phyloP scores from a whole-genome alignment of 2,329 filamentous ascomycete species.

The Epichloe sp. region DNA sequence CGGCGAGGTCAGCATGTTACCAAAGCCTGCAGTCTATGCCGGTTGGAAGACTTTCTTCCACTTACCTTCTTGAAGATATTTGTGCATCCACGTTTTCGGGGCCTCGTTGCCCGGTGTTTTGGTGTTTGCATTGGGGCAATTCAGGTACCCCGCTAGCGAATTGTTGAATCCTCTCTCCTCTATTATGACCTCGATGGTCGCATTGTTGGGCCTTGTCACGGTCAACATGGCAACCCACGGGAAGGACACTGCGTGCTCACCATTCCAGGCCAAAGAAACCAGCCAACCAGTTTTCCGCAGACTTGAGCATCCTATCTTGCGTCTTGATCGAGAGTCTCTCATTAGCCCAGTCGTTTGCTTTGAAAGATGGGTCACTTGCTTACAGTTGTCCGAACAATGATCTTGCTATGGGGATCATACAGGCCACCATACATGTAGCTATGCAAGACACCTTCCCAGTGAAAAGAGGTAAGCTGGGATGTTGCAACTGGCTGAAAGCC shows the following conservation, averaged over 20 bases:
- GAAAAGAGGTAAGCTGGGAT: not conserved
- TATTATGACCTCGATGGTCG: constrained; percentile 58
- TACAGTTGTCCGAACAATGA: constrained; percentile 57
- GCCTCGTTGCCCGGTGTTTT: constrained; percentile 41
- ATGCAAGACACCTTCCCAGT: constrained; percentile 43
- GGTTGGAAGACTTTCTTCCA: not conserved
- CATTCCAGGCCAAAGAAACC: constrained; percentile 69
- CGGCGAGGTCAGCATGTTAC: not conserved
- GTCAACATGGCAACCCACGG: not conserved
- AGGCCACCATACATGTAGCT: constrained; percentile 60
- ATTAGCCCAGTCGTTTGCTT: not conserved
- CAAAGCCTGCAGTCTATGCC: no score
- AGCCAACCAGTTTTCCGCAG: constrained; percentile 64
- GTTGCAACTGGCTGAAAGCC: not conserved
- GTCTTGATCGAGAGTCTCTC: constrained; percentile 28
- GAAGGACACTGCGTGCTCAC: constrained; percentile 14
- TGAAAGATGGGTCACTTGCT: constrained; percentile 6
- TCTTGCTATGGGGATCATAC: constrained; percentile 59
- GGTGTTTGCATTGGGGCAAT: constrained; percentile 48
- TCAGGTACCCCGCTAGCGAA: constrained; percentile 52
- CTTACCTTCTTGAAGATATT: constrained; percentile 49
- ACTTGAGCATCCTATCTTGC: constrained; percentile 65
- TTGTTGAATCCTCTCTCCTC: constrained; percentile 54
- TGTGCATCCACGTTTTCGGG: constrained; percentile 43
- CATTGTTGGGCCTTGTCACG: constrained; percentile 45